Evolutionary conservation across 495 filamentous ascomycete genomes (phyloP).

Genomic region (Penicillium egyptiacum): DNA sequence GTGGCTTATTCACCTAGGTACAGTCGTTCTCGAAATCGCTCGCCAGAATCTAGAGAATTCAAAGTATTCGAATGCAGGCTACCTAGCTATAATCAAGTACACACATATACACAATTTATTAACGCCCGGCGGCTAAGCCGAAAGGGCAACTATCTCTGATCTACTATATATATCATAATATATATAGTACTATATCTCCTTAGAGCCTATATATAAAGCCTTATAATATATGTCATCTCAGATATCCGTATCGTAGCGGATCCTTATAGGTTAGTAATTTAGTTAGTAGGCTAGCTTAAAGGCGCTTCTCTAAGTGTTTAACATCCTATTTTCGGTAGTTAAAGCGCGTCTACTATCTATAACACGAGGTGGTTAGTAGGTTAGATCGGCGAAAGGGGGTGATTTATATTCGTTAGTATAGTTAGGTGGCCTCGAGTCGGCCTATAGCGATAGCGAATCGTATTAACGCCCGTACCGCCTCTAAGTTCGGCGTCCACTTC

Average conservation of each 20-base stretch:
- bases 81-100: too few relatives aligned
- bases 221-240: background rate
- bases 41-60: too few relatives aligned
- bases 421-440: constrained; percentile 28
- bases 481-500: constrained; percentile 32
- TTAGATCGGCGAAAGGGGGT: background rate
- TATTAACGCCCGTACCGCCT: constrained; percentile 29
- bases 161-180: too few relatives aligned
- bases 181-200: background rate
- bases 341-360: constrained; percentile 9
- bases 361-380: constrained; percentile 18
- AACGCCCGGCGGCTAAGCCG: too few relatives aligned
- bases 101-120: too few relatives aligned
- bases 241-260: background rate
- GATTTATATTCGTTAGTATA: constrained; percentile 7
- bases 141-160: too few relatives aligned
- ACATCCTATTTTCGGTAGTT: constrained; percentile 5
- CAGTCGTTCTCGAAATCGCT: too few relatives aligned
- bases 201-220: background rate
- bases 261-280: background rate
- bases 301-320: constrained; percentile 7
- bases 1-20: too few relatives aligned
- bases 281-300: constrained; percentile 3
- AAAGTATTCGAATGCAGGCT: too few relatives aligned
- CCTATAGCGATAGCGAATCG: constrained; percentile 34